Base-by-base conservation (phyloP, 768 basidiomycete species). In the Phlegmacium glaucopus region DNA sequence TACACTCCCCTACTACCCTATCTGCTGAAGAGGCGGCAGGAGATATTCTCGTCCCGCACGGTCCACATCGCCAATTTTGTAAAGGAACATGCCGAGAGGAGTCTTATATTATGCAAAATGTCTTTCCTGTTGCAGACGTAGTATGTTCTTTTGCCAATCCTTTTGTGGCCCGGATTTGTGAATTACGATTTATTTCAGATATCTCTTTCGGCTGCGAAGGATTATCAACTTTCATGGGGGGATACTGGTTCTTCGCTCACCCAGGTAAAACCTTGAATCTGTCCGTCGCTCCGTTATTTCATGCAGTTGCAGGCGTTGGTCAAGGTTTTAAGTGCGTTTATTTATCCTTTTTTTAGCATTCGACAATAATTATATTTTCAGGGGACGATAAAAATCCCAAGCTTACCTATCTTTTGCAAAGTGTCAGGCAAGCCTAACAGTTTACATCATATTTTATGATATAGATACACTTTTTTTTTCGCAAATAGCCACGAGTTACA, bases 141-240 rank as follows among this genome's bases (percentile, higher is more conserved):
- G n/a, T n/a, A n/a, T n/a, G n/a, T n/a, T n/a, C n/a, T n/a, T n/a
- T n/a, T n/a, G n/a, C n/a, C n/a, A n/a, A n/a, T n/a, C n/a, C n/a
- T n/a, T 13, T 10, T 15, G 6, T 34, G 9, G 28, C 25, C n/a
- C 8, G 9, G 0, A 17, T 22, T 32, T n/a, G n/a, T n/a, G n/a
- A n/a, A n/a, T n/a, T n/a, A n/a, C n/a, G n/a, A n/a, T 32, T 9
- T 30, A 12, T 16, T 30, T 6, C 9, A 45, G 48, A 43, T 49
- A 4, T 49, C 30, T n/a, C 11, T 49, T 4, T 42, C 41, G 9
- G 42, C 48, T 9, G 27, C 48, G 11, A 29, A 42, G 18, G 48
- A 49, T 34, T 40, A 25, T 17, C 41, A 49, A 25, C 30, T 15
- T 6, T 32, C 48, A 22, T 49, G 42, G 41, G 41, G 16, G 35